Evolutionary conservation across 805 yeast species (phyloP), one percentile per base, ranked within the genome.

Genomic region (Candida michaelii): DNA sequence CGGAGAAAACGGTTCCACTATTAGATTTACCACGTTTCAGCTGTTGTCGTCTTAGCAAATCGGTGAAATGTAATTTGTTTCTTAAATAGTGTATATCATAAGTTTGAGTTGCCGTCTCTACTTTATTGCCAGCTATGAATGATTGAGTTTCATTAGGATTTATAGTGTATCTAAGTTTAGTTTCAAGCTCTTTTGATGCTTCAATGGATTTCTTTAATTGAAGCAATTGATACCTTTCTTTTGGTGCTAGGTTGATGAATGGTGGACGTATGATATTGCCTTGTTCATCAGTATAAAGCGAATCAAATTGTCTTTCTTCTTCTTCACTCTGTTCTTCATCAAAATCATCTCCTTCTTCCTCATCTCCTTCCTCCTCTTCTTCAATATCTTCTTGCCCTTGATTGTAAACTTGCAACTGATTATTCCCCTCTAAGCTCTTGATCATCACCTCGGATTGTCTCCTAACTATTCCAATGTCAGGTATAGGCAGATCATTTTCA

Each of bases 181-280:
- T 47, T 40, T 66, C 66, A 30, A 69, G 49, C 5, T 58, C 53
- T 30, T 63, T 63, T 0, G 71, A 58, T 4, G 66, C 64, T 43
- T 69, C 67, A 8, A 69, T 53, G 2, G 71, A 58, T 46, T 58
- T 56, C 42, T 70, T 71, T 36, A 69, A 49, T 47, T 68, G 73
- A 23, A 70, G 50, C 42, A 71, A 55, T 11, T 67, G 69, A 45
- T 71, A 66, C 19, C 76, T 53, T 47, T 71, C 76, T 27, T 65
- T 46, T 1, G 75, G 76, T 43, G 69, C 74, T 35, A 69, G 56
- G 35, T 66, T 68, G 30, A 71, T 70, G 48, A 71, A 67, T 5
- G 75, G 74, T 0, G 76, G 76, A 35, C 76, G 55, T 3, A 64
- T 69, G 37, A 66, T 47, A 33, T 66, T 62, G 9, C 74, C 74